Conservation (phyloP, 257 asterid genomes). For the Nicotiana undulata region DNA sequence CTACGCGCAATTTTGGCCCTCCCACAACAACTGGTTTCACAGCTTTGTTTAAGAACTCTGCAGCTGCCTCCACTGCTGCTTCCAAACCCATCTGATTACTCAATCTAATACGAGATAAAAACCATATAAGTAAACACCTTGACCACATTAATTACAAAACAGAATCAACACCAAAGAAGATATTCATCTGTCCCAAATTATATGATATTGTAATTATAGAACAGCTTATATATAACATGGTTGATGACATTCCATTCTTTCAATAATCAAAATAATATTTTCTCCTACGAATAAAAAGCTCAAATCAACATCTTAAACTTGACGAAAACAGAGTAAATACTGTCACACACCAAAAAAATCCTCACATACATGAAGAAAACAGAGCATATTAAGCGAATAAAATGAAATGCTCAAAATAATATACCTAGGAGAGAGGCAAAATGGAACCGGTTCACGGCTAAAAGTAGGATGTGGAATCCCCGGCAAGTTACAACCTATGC, state of each 20-base stretch:
- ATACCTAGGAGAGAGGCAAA: conserved; percentile 44
- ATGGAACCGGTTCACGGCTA: conserved; percentile 57
- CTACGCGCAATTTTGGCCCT: conserved; percentile 23
- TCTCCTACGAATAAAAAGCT: background rate
- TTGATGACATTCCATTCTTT: background rate
- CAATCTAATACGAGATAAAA: conserved; percentile 28
- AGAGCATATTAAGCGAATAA: background rate
- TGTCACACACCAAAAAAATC: background rate
- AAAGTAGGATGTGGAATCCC: conserved; percentile 59
- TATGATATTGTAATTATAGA: background rate
- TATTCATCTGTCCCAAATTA: background rate
- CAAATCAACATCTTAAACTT: background rate
- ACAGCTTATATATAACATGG: background rate
- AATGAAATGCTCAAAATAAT: background rate
- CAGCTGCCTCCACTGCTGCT: conserved; percentile 21
- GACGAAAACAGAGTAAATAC: background rate
- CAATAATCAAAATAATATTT: too few relatives aligned
- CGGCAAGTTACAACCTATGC: conserved; percentile 55
- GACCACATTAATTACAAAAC: background rate
- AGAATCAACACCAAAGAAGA: background rate
- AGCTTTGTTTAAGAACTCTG: conserved; percentile 19
- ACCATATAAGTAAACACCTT: background rate
- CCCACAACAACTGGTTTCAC: conserved; percentile 27
- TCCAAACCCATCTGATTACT: conserved; percentile 14
- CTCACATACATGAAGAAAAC: background rate